Evolutionary conservation across 1,139 yeast genomes (phyloP), one percentile per base, ranked within the genome.

Genomic region (Diutina pseudorugosa): DNA sequence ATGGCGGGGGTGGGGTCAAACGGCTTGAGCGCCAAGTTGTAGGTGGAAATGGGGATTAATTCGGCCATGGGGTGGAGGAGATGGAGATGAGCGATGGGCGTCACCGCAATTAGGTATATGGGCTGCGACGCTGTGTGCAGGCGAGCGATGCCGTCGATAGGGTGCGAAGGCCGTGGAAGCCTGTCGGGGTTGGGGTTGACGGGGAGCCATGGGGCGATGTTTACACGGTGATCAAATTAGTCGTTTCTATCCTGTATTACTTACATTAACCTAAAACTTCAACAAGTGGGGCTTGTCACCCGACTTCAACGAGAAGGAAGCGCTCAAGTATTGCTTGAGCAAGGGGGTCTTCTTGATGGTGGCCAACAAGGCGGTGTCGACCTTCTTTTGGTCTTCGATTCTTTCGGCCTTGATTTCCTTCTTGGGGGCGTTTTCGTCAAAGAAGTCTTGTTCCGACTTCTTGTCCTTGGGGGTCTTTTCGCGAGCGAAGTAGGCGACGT

Each of bases 261-360:
- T 52, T 16, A 51, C 57, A 61, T 25, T 53, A 56, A 54, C 61
- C 85, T 89, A 93, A 77, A 93, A 93, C 82, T 88, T 89, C 85
- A 93, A 90, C 76, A 88, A 86, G 79, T 93, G 98, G 71, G 98
- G 99, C 78, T 81, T 90, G 83, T 93, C 98, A 77, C 98, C 98
- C 79, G 81, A 84, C 89, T 90, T 91, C 78, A 94, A 85, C 67
- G 96, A 85, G 93, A 93, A 93, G 65, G 96, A 80, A 69, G 97
- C 77, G 66, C 96, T 86, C 76, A 93, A 85, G 88, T 93, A 93
- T 80, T 91, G 96, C 80, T 90, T 88, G 76, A 93, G 88, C 75
- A 91, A 83, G 73, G 98, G 96, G 68, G 97, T 90, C 84, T 91
- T 87, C 85, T 91, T 90, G 81, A 93, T 87, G 78, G 86, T 93